phyloP scores from a whole-genome alignment of 768 basidiomycete genomes.

The Austroboletus festivus region DNA sequence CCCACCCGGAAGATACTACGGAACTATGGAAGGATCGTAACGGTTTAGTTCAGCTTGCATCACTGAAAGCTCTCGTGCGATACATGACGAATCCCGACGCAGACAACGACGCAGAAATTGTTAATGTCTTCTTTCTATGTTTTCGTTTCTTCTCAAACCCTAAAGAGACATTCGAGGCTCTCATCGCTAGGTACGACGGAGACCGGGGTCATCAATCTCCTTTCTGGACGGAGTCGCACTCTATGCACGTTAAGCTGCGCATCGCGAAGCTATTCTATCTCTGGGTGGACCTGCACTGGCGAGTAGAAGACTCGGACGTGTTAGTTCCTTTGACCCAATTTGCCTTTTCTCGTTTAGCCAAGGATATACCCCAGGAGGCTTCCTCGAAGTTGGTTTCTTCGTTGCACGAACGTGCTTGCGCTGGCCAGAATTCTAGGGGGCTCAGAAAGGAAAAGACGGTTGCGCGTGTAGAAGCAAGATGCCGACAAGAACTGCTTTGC shows the following conservation, averaged over 20 bases:
- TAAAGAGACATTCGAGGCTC: constrained; percentile 38
- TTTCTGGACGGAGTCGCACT: constrained; percentile 39
- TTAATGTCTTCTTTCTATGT: constrained; percentile 60
- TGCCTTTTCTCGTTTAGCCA: constrained; percentile 28
- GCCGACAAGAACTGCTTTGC: constrained; percentile 15
- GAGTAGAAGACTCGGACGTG: constrained; percentile 42
- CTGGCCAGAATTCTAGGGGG: constrained; percentile 23
- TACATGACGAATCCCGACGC: constrained; percentile 44
- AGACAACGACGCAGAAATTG: constrained; percentile 41
- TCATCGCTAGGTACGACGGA: constrained; percentile 51
- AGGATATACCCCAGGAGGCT: constrained; percentile 29
- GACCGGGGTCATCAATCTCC: constrained; percentile 13
- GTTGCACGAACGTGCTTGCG: constrained; percentile 27
- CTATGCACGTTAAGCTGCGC: constrained; percentile 51
- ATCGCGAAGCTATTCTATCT: constrained; percentile 57
- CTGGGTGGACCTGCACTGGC: constrained; percentile 78
- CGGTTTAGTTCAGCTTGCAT: constrained; percentile 32
- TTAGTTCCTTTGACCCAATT: constrained; percentile 32
- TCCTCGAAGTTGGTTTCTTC: constrained; percentile 28
- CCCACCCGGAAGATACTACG: constrained; percentile 27
- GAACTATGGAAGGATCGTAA: constrained; percentile 29
- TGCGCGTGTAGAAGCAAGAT: constrained; percentile 19
- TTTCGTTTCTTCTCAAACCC: constrained; percentile 69
- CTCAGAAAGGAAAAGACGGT: constrained; percentile 26
- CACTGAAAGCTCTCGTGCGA: constrained; percentile 42